Base-by-base conservation (phyloP, 768 basidiomycete species). In the Imleria badia region DNA sequence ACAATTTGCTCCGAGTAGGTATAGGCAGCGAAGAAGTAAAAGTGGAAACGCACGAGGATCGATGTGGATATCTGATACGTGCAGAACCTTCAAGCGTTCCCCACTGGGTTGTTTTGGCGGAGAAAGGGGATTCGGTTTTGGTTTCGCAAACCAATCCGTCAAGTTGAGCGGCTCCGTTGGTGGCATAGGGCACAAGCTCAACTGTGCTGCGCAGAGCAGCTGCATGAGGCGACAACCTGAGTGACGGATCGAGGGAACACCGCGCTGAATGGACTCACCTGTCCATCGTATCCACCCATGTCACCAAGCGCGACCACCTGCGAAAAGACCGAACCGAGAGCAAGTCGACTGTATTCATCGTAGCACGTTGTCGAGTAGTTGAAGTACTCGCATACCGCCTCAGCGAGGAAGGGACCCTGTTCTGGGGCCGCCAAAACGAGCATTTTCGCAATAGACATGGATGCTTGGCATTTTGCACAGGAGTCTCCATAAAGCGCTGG, bases 41-140 rank as follows among this genome's bases (percentile, higher is more conserved):
- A 6, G 8, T 44, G 5, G 14, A 13, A 45, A 66, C 77, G 34
- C 60, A 80, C 79, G 74, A 14, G 79, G 78, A 54, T 82, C 80
- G 48, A 81, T 65, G 56, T 82, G 81, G 54, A 76, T 69, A 60
- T 81, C 80, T 3, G 77, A 78, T 26, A 81, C 52, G 51, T 81
- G 79, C 48, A 81, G 59, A 23, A 82, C 73, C 61, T 79, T 81
- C 47, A 80, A 63, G 14, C 75, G 71, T 54, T 80, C 63, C 7
- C 80, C 79, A 20, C 74, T 76, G 8, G 75, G 72, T 58, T 66
- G 71, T 57, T 68, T 76, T 6, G 72, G 70, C 2, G 70, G 63
- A 31, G 79, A 79, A 1, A 78, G 61, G 6, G 76, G 74, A 19
- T 72, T 72, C 11, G 80, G 80, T 56, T 81, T 82, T 6, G 80